Evolutionary conservation across 2,329 filamentous ascomycete species (phyloP), one percentile per base, ranked within the genome.

Genomic region (Phoma herbarum): DNA sequence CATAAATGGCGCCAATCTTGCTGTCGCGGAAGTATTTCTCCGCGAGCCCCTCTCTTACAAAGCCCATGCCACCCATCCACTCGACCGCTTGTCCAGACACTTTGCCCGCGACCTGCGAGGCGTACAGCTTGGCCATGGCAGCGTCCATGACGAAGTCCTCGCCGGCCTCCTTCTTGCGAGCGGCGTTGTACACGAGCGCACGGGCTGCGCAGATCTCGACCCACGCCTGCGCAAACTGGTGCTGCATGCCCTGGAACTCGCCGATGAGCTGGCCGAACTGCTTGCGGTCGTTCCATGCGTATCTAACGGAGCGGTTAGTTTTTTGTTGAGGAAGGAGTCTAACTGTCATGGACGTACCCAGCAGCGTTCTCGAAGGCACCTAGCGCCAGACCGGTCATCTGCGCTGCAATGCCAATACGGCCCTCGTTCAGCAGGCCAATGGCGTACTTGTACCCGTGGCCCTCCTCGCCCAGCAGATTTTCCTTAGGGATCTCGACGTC

Each of bases 31-130:
- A 99, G 82, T 90, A 97, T 87, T 99, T 99, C 87, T 99, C 95
- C 0, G 95, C 95, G 58, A 97, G 88, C 0, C 95, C 95, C 78
- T 99, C 95, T 43, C 95, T 84, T 16, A 99, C 95, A 71, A 99
- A 99, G 44, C 95, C 95, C 95, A 99, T 98, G 42, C 95, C 95
- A 46, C 95, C 95, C 94, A 98, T 98, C 95, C 95, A 99, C 81
- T 99, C 95, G 26, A 99, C 88, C 0, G 94, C 95, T 47, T 90
- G 85, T 7, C 93, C 88, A 54, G 90, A 90, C 20, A 99, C 94
- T 53, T 87, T 88, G 20, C 91, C 91, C 0, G 95, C 95, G 29
- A 99, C 92, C 80, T 99, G 95, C 4, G 91, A 95, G 2, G 95
- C 88, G 77, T 91, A 97, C 54, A 99, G 85, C 84, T 99, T 99